phyloP scores from a whole-genome alignment of 176 grass and related monocot species.

The Thinopyrum elongatum region DNA sequence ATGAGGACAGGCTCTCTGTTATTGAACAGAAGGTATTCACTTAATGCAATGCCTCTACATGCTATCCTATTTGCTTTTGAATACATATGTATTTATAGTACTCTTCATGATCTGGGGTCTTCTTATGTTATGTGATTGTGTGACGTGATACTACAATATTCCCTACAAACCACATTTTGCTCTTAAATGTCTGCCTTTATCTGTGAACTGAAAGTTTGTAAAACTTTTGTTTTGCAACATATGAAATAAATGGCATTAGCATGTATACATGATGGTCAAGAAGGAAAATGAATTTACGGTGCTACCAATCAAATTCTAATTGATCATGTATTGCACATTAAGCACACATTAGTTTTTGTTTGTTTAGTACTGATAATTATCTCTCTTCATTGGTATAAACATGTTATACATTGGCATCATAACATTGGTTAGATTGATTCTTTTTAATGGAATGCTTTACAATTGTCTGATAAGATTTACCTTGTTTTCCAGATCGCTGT shows the following conservation, averaged over 20 bases:
- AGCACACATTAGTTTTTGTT: neutral
- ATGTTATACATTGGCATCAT: neutral
- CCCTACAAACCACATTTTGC: neutral
- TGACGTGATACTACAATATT: neutral
- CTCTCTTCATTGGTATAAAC: neutral
- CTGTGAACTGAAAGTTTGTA: neutral
- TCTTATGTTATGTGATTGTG: slow-evolving; percentile 4
- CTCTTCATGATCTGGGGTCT: neutral
- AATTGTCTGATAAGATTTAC: slow-evolving; percentile 1
- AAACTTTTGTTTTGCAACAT: neutral
- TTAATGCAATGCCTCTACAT: neutral
- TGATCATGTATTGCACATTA: neutral
- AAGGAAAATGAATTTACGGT: neutral
- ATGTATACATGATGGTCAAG: neutral
- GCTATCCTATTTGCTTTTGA: neutral
- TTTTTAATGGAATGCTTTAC: neutral
- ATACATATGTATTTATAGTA: slow-evolving; percentile 19
- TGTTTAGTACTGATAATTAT: neutral
- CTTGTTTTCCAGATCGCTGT: slow-evolving; percentile 54
- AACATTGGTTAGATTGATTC: slow-evolving; percentile 8
- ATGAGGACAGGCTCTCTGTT: slow-evolving; percentile 53
- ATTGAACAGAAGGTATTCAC: slow-evolving; percentile 76
- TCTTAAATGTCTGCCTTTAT: neutral
- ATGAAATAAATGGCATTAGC: neutral
- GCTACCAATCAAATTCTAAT: neutral